Base-by-base conservation (phyloP, 2,329 filamentous ascomycete species). In the Ascochyta clinopodiicola region DNA sequence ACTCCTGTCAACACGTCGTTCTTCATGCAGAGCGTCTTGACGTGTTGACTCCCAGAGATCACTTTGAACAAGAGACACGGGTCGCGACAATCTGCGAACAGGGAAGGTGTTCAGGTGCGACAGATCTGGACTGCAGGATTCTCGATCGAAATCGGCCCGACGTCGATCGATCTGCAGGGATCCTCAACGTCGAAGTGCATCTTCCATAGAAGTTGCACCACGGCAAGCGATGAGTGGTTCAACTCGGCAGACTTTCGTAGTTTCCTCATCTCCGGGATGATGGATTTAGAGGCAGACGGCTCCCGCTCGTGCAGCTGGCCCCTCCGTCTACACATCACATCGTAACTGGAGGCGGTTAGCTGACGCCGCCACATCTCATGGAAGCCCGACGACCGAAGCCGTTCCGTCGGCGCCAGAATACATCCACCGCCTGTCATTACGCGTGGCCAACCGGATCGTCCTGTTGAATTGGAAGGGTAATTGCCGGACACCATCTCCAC, bases 61-160 rank as follows among this genome's bases (percentile, higher is more conserved):
- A 13, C 17, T 15, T 4, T 32, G n/a, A 27, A 37, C 38, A 15
- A 51, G 29, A 44, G 29, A 45, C 42, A 32, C 36, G 52, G 34
- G 32, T 51, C 47, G 47, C 46, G n/a, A 9, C 37, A 56, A 51
- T 51, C 24, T 43, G 46, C 52, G 24, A 56, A 51, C 46, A 29
- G 46, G 46, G 46, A 43, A 56, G 46, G 46, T 51, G 36, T 47
- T 36, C 37, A 38, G 25, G 37, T 22, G 42, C 21, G 9, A 19
- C 25, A 37, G 17, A 46, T 50, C 40, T 50, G 52, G 40, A 19
- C 52, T 17, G 17, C 17, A 17, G 29, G 52, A 37, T 42, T 19
- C 46, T 46, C 40, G 52, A 56, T 56, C 22, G 35, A 35, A 50
- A 29, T 55, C 42, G 46, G 52, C 15, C 52, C 52, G 52, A 43